Evolutionary conservation across 805 yeast genomes (phyloP).

Genomic region (Tetrapisispora phaffii): DNA sequence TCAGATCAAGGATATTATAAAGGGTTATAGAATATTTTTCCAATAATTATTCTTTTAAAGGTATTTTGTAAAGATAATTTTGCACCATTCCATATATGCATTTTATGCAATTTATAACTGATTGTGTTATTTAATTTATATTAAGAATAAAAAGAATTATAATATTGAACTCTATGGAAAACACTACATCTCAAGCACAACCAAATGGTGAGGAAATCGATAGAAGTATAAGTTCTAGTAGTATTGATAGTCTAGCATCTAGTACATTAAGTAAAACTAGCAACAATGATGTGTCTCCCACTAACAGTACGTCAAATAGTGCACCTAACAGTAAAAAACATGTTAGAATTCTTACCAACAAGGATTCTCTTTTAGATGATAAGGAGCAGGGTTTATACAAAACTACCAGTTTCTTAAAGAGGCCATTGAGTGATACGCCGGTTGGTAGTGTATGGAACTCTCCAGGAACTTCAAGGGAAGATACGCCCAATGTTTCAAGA

Average conservation of each 20-base stretch:
- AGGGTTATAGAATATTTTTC: neutral
- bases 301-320: neutral
- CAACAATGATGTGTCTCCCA: neutral
- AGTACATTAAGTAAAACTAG: neutral
- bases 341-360: constrained; percentile 10
- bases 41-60: too few relatives aligned
- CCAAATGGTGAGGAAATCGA: neutral
- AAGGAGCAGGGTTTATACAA: neutral
- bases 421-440: constrained; percentile 72
- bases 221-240: neutral
- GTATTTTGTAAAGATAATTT: too few relatives aligned
- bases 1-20: neutral
- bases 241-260: neutral
- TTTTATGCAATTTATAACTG: too few relatives aligned
- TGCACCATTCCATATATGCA: too few relatives aligned
- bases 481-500: constrained; percentile 17
- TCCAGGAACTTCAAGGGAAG: constrained; percentile 34
- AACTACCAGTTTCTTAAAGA: constrained; percentile 51
- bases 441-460: constrained; percentile 47
- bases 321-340: constrained; percentile 7
- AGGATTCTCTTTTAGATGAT: constrained; percentile 4
- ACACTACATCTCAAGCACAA: neutral
- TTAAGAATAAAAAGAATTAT: neutral
- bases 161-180: neutral
- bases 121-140: neutral